Evolutionary conservation across 345 rosid species (phyloP).

Genomic region (Arabis alpina): DNA sequence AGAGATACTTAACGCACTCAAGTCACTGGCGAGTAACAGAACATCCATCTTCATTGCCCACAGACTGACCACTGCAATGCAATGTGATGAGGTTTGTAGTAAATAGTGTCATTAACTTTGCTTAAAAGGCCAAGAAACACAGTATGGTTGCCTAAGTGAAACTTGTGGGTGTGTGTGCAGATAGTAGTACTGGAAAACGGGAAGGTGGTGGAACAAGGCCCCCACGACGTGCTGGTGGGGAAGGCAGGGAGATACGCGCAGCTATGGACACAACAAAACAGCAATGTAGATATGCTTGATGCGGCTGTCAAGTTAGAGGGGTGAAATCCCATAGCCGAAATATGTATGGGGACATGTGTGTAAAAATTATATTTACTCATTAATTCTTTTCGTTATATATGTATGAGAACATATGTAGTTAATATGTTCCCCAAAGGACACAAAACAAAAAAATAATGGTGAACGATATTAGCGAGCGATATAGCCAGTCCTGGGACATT

Average conservation of each 20-base stretch:
- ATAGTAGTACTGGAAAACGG: slow-evolving; percentile 92
- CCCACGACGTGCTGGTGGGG: slow-evolving; percentile 77
- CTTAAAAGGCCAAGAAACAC: neutral
- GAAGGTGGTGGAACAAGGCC: slow-evolving; percentile 91
- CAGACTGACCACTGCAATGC: slow-evolving; percentile 99
- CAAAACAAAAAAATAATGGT: slow-evolving; percentile 17
- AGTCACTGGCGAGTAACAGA: slow-evolving; percentile 78
- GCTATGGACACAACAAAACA: slow-evolving; percentile 94
- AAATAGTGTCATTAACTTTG: neutral
- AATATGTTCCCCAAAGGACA: slow-evolving; percentile 16
- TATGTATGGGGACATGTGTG: too few relatives aligned
- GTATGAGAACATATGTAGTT: slow-evolving; percentile 30
- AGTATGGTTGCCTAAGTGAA: neutral
- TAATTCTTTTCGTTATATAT: slow-evolving; percentile 12
- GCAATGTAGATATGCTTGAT: slow-evolving; percentile 62
- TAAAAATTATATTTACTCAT: slow-evolving; percentile 18
- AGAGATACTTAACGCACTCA: slow-evolving; percentile 85
- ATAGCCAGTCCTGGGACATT: too few relatives aligned
- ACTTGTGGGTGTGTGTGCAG: slow-evolving; percentile 48
- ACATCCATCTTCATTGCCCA: slow-evolving; percentile 96
- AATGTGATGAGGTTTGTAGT: slow-evolving; percentile 83
- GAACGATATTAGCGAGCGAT: too few relatives aligned
- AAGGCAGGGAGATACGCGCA: slow-evolving; percentile 95
- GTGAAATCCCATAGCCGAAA: slow-evolving; percentile 19
- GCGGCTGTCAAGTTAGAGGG: slow-evolving; percentile 53